Conservation (phyloP, 257 asterid species). For the Nicotiana paniculata region DNA sequence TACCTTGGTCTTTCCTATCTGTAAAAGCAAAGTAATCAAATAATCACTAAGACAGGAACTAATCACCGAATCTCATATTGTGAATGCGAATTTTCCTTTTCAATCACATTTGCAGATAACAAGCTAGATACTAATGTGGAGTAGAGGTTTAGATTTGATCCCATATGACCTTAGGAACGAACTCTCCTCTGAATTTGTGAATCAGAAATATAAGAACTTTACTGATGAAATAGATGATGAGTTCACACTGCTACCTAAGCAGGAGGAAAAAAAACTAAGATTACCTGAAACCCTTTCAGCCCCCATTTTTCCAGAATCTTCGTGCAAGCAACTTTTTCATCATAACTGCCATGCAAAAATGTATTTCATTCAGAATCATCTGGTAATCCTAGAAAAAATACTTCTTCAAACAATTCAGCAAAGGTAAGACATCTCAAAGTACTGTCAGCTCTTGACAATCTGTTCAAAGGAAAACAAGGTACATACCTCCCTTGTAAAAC, state of each 20-base stretch:
- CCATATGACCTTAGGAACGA: neutral
- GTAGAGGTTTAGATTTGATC: neutral
- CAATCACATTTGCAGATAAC: neutral
- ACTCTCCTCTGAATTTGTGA: neutral
- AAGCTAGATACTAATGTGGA: neutral
- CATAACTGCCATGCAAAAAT: conserved; percentile 54
- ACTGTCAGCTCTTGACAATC: conserved; percentile 10
- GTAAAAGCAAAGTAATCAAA: conserved; percentile 19
- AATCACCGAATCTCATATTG: neutral
- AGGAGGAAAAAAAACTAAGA: neutral
- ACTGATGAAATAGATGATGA: neutral
- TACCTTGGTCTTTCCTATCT: conserved; percentile 95
- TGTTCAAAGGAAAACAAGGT: conserved; percentile 7
- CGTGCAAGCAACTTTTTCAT: conserved; percentile 75
- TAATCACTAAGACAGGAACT: neutral
- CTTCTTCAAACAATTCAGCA: conserved; percentile 7
- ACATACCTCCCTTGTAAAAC: conserved; percentile 71
- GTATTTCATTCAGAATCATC: conserved; percentile 13
- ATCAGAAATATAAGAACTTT: neutral
- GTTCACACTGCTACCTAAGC: neutral
- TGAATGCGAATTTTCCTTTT: neutral
- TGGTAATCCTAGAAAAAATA: neutral
- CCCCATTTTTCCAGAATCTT: conserved; percentile 88
- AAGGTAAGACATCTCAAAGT: conserved; percentile 1
- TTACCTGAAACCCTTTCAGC: conserved; percentile 87